Percentiles rank a stretch among this genome's conserved stretches.
Evolutionary conservation across 257 asterid species (phyloP).

Genomic region (Solanum neorickii): DNA sequence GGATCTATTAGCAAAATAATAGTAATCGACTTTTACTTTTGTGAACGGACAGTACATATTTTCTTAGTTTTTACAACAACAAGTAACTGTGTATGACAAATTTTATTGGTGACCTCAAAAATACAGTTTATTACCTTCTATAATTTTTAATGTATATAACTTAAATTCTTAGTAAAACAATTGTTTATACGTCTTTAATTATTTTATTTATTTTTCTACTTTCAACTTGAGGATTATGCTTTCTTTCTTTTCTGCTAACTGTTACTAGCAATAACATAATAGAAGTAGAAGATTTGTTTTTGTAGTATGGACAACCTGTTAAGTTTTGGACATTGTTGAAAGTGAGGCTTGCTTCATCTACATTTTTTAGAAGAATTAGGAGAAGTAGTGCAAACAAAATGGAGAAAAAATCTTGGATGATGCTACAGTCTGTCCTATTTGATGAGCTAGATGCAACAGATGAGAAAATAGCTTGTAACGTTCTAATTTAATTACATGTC

Average conservation of each 20-base stretch:
- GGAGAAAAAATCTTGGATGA: neutral
- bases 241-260: neutral
- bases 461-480: neutral
- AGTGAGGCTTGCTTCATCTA: neutral
- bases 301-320: neutral
- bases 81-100: too few relatives aligned
- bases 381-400: neutral
- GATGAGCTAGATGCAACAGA: neutral
- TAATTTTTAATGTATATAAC: too few relatives aligned
- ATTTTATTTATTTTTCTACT: neutral
- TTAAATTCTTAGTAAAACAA: neutral
- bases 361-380: neutral
- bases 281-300: neutral
- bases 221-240: neutral
- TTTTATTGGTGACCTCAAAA: too few relatives aligned
- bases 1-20: too few relatives aligned
- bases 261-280: neutral
- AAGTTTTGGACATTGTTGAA: neutral
- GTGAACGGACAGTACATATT: too few relatives aligned
- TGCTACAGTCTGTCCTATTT: neutral
- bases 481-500: too few relatives aligned
- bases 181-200: neutral
- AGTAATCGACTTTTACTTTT: too few relatives aligned
- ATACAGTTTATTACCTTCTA: too few relatives aligned
- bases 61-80: too few relatives aligned